Evolutionary conservation across 176 grass and related monocot genomes (phyloP).

Genomic region (Melocanna baccifera): DNA sequence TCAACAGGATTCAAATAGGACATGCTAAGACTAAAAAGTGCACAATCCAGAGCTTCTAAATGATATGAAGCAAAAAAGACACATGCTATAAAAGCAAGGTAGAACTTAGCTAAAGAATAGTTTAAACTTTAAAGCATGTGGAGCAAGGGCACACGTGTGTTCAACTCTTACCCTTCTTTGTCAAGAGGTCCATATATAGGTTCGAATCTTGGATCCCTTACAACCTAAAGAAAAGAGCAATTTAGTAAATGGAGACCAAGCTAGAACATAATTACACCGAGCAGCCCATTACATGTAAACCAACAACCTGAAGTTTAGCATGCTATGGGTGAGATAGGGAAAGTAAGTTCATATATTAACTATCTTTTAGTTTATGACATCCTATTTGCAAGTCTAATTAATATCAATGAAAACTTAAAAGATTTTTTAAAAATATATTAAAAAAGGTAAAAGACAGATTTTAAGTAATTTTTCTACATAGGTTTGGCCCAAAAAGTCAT

Average conservation of each 20-base stretch:
- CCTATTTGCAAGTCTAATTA: neutral
- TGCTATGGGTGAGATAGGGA: neutral
- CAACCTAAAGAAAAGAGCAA: conserved; percentile 42
- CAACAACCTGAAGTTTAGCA: neutral
- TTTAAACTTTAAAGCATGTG: neutral
- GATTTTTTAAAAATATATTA: neutral
- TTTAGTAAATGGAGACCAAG: neutral
- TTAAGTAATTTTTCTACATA: neutral
- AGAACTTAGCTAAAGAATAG: neutral
- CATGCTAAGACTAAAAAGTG: neutral
- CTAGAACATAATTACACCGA: neutral
- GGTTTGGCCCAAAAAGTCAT: neutral
- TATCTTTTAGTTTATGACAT: neutral
- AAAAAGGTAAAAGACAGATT: neutral
- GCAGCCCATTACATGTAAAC: neutral
- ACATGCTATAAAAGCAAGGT: neutral
- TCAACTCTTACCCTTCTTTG: conserved; percentile 66
- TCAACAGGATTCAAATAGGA: neutral
- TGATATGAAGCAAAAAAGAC: neutral
- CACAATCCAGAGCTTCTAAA: neutral
- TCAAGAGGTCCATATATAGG: conserved; percentile 73
- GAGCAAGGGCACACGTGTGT: neutral
- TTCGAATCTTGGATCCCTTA: conserved; percentile 83
- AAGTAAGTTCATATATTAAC: neutral
- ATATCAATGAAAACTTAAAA: neutral